These are phyloP conservation scores for Lentinula detonsa DNA, from an alignment of 768 basidiomycete species.

Conservation along the genomic window DNA sequence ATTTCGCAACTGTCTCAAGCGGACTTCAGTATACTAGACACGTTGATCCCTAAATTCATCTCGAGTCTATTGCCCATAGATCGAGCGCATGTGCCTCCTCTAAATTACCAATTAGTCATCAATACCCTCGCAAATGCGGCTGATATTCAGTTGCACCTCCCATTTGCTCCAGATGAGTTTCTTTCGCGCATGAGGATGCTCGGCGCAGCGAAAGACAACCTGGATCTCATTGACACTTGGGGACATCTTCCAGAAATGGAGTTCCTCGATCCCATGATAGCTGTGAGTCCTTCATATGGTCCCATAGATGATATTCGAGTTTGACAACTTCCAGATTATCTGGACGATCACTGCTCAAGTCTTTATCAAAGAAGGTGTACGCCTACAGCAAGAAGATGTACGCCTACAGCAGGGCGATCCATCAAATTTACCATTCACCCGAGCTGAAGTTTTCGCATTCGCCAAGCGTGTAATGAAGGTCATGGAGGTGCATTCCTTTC, in stretches of 20 bases:
- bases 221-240: constrained; percentile 7
- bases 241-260: constrained; percentile 4
- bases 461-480: not conserved
- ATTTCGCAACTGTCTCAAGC: not conserved
- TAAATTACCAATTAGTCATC: constrained; percentile 21
- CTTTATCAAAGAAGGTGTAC: not conserved
- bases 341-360: not conserved
- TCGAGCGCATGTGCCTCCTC: constrained; percentile 9
- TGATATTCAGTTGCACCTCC: constrained; percentile 22
- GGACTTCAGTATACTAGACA: constrained; percentile 18
- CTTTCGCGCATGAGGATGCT: constrained; percentile 8
- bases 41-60: constrained; percentile 20
- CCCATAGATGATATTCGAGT: not conserved
- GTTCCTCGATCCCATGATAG: constrained; percentile 14
- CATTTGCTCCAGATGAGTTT: constrained; percentile 10
- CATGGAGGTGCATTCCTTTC: not conserved
- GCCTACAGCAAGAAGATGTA: not conserved
- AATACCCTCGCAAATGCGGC: constrained; percentile 28
- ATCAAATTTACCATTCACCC: not conserved
- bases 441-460: not conserved
- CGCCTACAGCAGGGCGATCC: not conserved
- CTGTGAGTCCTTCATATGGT: not conserved
- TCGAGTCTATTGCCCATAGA: constrained; percentile 11
- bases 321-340: not conserved
- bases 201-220: constrained; percentile 9